Evolutionary conservation across 768 basidiomycete species (phyloP).

Genomic region (Megacollybia marginata): DNA sequence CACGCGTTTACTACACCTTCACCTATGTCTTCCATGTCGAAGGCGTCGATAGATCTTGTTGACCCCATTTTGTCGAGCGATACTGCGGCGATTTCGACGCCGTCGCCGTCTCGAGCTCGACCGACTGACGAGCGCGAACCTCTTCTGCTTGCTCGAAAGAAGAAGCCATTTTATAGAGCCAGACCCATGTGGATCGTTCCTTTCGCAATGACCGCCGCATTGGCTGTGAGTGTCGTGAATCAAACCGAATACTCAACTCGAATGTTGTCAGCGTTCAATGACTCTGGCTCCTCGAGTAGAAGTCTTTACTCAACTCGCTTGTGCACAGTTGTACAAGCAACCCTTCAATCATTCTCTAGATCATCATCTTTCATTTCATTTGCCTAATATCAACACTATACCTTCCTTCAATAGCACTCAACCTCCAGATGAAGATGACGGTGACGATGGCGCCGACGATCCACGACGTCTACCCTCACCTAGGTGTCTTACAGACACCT

Average conservation of each 20-base stretch:
- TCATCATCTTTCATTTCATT: conserved; percentile 21
- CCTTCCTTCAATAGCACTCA: conserved; percentile 3
- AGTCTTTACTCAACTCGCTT: conserved; percentile 74
- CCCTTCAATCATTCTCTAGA: conserved; percentile 3
- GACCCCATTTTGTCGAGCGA: background rate
- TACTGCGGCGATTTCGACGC: background rate
- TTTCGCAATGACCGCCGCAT: conserved; percentile 57
- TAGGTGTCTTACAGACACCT: conserved; percentile 37
- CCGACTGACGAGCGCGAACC: conserved; percentile 8
- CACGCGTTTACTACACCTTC: no score
- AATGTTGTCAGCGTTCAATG: conserved; percentile 63
- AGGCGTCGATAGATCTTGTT: background rate
- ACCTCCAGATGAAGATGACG: conserved; percentile 12
- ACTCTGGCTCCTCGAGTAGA: conserved; percentile 76
- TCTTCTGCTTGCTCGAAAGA: conserved; percentile 15
- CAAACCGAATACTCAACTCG: conserved; percentile 5
- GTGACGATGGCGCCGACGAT: conserved; percentile 19
- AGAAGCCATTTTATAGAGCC: conserved; percentile 46
- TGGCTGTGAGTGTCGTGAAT: conserved; percentile 47
- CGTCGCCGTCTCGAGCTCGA: background rate
- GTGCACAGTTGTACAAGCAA: conserved; percentile 45
- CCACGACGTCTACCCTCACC: conserved; percentile 28
- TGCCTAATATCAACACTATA: conserved; percentile 9
- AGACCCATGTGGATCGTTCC: conserved; percentile 65
- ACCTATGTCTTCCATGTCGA: no score